These are phyloP conservation scores for Fusarium robinianum DNA, from an alignment of 2,329 filamentous ascomycete species.

Conservation along the genomic window DNA sequence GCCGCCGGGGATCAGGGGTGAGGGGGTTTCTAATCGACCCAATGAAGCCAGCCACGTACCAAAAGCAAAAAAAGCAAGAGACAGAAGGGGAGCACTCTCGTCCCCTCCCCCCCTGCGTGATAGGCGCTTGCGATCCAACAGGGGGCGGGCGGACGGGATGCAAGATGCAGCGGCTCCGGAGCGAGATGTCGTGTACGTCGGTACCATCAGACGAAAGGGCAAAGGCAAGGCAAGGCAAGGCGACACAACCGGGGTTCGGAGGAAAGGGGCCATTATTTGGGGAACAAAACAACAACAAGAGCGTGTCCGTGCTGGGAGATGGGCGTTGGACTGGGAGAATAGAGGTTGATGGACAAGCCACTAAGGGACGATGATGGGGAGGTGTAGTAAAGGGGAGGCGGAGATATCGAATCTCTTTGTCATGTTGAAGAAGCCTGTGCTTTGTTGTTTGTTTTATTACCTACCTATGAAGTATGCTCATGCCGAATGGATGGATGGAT, in stretches of 20 bases:
- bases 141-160: too few species aligned
- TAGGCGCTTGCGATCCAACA: constrained; percentile 22
- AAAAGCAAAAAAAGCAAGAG: too few species aligned
- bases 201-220: too few species aligned
- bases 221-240: too few species aligned
- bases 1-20: too few species aligned
- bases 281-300: background rate
- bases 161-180: constrained; percentile 17
- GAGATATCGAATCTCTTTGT: too few species aligned
- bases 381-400: background rate
- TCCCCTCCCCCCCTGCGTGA: constrained; percentile 4
- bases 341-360: background rate
- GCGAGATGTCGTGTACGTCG: constrained; percentile 16
- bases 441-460: too few species aligned
- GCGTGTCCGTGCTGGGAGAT: background rate
- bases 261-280: too few species aligned
- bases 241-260: too few species aligned
- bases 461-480: background rate
- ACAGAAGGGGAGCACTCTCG: background rate
- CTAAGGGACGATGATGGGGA: background rate
- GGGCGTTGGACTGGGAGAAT: background rate
- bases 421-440: too few species aligned
- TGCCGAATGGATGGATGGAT: background rate
- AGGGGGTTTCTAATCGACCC: too few species aligned
- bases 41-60: too few species aligned